A percentile compares a stretch with the other conserved stretches of the same genome.
phyloP scores from a whole-genome alignment of 148 eudicot genomes.

The Mesembryanthemum crystallinum region DNA sequence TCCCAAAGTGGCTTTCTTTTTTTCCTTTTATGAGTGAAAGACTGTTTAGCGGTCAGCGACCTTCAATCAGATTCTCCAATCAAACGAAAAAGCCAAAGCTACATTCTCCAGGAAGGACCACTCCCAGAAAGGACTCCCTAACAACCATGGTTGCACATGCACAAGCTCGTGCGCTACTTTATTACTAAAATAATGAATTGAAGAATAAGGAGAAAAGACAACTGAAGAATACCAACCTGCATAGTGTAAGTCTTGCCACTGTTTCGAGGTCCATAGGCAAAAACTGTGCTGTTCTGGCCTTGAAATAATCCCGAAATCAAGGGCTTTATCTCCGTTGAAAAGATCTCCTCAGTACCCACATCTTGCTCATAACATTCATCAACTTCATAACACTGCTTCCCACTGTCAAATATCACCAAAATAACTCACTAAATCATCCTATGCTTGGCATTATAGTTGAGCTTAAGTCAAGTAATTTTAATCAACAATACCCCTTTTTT shows the following conservation, averaged over 20 bases:
- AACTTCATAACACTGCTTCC: conserved; percentile 55
- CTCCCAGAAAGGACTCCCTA: too few species aligned
- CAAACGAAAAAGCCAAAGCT: too few species aligned
- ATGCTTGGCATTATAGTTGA: too few species aligned
- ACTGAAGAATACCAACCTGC: conserved; percentile 42
- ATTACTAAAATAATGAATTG: neutral
- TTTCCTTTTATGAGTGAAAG: too few species aligned
- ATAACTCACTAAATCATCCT: neutral
- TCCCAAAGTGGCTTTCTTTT: too few species aligned
- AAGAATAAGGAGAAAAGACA: neutral
- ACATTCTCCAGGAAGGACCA: too few species aligned
- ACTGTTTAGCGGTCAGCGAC: too few species aligned
- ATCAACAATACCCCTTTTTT: too few species aligned
- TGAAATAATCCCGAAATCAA: conserved; percentile 49
- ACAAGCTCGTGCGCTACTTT: too few species aligned
- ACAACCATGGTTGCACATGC: too few species aligned
- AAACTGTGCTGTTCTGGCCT: conserved; percentile 57
- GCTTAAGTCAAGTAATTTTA: too few species aligned
- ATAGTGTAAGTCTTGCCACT: conserved; percentile 84
- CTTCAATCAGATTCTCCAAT: too few species aligned
- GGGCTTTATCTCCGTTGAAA: conserved; percentile 55
- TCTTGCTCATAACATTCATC: conserved; percentile 70
- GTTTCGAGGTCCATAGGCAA: conserved; percentile 79
- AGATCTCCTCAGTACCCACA: conserved; percentile 43
- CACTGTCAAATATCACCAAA: conserved; percentile 29